These are phyloP conservation scores for Hymenoscyphus scutula DNA, from an alignment of 2,329 filamentous ascomycete genomes.

Conservation along the genomic window DNA sequence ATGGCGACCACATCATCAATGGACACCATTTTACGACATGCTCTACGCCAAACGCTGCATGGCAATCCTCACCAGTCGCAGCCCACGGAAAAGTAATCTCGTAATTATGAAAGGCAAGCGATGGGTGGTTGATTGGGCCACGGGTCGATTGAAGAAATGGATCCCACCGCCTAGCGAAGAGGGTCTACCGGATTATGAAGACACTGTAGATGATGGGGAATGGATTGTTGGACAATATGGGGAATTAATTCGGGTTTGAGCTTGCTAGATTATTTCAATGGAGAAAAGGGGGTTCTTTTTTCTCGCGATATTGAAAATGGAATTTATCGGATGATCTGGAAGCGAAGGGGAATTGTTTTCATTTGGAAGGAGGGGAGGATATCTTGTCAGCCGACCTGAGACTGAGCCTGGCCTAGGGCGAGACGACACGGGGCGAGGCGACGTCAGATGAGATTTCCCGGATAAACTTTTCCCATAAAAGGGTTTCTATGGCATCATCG, in stretches of 20 bases:
- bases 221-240: constrained; percentile 10
- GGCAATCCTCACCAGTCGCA: constrained; percentile 55
- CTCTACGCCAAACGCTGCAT: constrained; percentile 60
- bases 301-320: background rate
- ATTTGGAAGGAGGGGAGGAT: too few species aligned
- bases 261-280: background rate
- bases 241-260: constrained; percentile 11
- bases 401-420: too few species aligned
- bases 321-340: background rate
- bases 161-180: constrained; percentile 37
- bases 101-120: constrained; percentile 56
- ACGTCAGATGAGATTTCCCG: too few species aligned
- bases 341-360: too few species aligned
- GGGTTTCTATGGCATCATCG: too few species aligned
- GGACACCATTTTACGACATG: constrained; percentile 56
- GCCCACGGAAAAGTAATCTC: constrained; percentile 57
- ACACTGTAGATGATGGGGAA: constrained; percentile 3
- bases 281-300: background rate
- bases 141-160: constrained; percentile 53
- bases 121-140: constrained; percentile 59
- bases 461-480: too few species aligned
- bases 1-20: constrained; percentile 54
- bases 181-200: constrained; percentile 43
- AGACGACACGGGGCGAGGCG: too few species aligned
- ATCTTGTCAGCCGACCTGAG: too few species aligned